phyloP scores from a whole-genome alignment of 2,329 filamentous ascomycete genomes.

The Didymella glomerata region DNA sequence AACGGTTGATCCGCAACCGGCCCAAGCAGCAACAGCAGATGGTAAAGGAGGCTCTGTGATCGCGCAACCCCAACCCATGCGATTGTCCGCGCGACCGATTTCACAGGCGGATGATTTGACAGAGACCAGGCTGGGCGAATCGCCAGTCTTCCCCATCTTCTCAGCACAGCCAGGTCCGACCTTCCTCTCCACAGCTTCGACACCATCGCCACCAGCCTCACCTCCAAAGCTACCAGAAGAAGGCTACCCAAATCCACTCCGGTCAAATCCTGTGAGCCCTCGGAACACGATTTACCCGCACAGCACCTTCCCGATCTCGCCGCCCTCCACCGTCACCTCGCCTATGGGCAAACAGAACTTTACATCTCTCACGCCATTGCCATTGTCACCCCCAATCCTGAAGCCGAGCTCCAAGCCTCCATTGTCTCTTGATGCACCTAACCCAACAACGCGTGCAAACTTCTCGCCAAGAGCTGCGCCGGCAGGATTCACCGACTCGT shows the following conservation, averaged over 20 bases:
- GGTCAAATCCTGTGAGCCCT: slow-evolving; percentile 32
- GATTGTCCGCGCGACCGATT: slow-evolving; percentile 1
- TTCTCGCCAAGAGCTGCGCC: slow-evolving; percentile 33
- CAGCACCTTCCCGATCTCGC: slow-evolving; percentile 35
- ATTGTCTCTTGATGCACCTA: slow-evolving; percentile 42
- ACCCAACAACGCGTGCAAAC: slow-evolving; percentile 44
- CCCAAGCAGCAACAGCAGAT: slow-evolving; percentile 8
- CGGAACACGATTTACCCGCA: slow-evolving; percentile 27
- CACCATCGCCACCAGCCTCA: slow-evolving; percentile 47
- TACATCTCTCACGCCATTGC: slow-evolving; percentile 40
- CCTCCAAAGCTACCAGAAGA: slow-evolving; percentile 35
- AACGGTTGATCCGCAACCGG: slow-evolving; percentile 22
- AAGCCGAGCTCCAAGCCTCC: slow-evolving; percentile 47
- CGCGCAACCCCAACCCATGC: slow-evolving; percentile 24
- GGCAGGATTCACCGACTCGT: slow-evolving; percentile 26
- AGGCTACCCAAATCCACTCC: slow-evolving; percentile 37
- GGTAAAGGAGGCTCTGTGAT: slow-evolving; percentile 4
- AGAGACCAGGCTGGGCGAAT: neutral
- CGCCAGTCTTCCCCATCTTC: slow-evolving; percentile 23
- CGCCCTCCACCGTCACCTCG: slow-evolving; percentile 34
- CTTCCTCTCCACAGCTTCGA: slow-evolving; percentile 46
- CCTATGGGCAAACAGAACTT: slow-evolving; percentile 34
- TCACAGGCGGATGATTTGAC: neutral
- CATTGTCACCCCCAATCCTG: slow-evolving; percentile 45
- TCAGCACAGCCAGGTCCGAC: slow-evolving; percentile 37